Base-by-base conservation (phyloP, 2,329 filamentous ascomycete species). In the Lachnellula willkommii region DNA sequence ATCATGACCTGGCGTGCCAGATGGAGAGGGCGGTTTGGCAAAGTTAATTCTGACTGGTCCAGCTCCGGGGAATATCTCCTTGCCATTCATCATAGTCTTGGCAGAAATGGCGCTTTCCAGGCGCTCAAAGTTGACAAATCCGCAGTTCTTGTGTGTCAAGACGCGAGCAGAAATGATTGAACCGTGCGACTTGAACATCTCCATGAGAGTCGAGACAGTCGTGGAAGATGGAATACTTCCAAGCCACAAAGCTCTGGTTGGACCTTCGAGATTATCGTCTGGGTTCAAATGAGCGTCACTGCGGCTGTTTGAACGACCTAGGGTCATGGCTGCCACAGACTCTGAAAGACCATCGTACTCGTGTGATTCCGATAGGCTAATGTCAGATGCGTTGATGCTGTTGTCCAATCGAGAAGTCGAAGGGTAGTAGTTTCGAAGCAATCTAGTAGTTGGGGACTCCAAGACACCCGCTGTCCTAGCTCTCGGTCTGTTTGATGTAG, bases 171-270 rank as follows among this genome's bases (percentile, higher is more conserved):
- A 96, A 63, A 94, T 81, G 60, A 99, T 96, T 3, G 88, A 82
- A 9, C 94, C 94, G 64, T 94, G 95, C n/a, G 86, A 82, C 71
- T 90, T 89, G 76, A 99, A 99, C 75, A 97, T 96, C 62, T 95
- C 91, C 55, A 90, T 90, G 58, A 99, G 76, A 0, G 94, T 97
- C 1, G 93, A 95, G 11, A 94, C 92, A 0, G 94, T 99, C 2
- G 94, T 99, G 2, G 94, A 97, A 4, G 93, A 92, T 12, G 94
- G 94, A 57, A 99, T 96, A 72, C 93, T 96, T 54, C 94, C 94
- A 50, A 99, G 88, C 94, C 94, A 99, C 54, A 99, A 77, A 36
- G 94, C 92, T 66, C 92, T 88, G 12, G 94, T 97, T 20, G 93
- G 93, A 1, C 89, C 90, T 69, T 96, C 92, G 42, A 95, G 79